phyloP scores from a whole-genome alignment of 163 green algal genomes.

The Coccomyxa subellipsoidea region DNA sequence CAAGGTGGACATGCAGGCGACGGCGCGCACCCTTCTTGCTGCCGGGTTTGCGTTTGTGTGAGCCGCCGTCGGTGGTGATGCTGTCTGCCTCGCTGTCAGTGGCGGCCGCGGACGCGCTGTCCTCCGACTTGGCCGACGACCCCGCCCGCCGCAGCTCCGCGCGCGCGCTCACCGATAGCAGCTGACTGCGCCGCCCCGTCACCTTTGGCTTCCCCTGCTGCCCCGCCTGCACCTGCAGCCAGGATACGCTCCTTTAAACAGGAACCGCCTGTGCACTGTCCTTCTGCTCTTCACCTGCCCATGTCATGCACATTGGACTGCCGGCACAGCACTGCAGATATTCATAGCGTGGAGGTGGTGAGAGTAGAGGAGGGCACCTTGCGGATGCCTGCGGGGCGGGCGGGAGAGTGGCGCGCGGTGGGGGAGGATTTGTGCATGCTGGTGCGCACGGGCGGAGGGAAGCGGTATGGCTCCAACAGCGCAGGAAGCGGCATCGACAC shows the following conservation, averaged over 20 bases:
- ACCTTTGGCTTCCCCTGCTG: not conserved
- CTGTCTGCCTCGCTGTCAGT: slow-evolving; percentile 5
- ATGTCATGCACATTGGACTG: too few relatives aligned
- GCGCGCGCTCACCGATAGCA: not conserved
- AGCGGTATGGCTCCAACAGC: not conserved
- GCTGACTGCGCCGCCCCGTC: not conserved
- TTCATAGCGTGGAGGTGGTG: too few relatives aligned
- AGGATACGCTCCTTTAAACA: too few relatives aligned
- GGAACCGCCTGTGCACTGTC: too few relatives aligned
- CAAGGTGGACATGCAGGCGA: not conserved
- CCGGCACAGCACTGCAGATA: too few relatives aligned
- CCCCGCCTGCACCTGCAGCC: not conserved
- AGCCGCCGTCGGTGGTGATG: not conserved
- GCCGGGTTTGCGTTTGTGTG: slow-evolving; percentile 1
- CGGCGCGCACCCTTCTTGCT: slow-evolving; percentile 1
- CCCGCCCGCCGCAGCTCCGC: not conserved
- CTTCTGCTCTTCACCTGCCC: too few relatives aligned
- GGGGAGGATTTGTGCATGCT: not conserved
- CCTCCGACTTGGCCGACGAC: not conserved
- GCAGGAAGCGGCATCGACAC: not conserved
- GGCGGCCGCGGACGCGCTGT: not conserved
- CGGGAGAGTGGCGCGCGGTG: not conserved
- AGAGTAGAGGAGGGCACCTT: not conserved
- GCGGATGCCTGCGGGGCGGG: not conserved
- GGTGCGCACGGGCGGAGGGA: not conserved